Evolutionary conservation across 2,329 filamentous ascomycete species (phyloP).

Genomic region (Ophiostoma quercus): DNA sequence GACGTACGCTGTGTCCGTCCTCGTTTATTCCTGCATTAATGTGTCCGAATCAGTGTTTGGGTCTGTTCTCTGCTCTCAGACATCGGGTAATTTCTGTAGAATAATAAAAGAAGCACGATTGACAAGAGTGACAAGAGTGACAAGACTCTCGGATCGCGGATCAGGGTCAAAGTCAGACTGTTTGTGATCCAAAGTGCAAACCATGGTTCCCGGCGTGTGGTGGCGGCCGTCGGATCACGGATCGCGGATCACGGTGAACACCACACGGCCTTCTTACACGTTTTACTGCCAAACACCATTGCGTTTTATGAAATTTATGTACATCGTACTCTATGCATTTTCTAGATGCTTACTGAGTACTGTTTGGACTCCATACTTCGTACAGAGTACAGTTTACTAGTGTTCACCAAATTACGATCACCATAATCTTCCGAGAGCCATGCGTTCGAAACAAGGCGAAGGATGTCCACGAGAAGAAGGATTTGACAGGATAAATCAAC

Average conservation of each 20-base stretch:
- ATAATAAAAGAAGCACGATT: neutral
- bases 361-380: neutral
- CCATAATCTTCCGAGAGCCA: neutral
- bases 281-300: neutral
- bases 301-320: neutral
- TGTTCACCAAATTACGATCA: neutral
- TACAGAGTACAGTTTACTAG: neutral
- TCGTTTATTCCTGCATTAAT: neutral
- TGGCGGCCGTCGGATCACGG: neutral
- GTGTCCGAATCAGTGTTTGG: neutral
- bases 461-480: neutral
- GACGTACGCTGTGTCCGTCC: neutral
- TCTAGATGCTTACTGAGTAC: neutral
- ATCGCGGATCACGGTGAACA: neutral
- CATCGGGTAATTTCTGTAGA: slow-evolving; percentile 2
- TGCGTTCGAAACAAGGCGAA: neutral
- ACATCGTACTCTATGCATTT: neutral
- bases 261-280: neutral
- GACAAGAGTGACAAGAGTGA: neutral
- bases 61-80: neutral
- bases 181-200: neutral
- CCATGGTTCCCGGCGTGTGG: neutral
- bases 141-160: neutral
- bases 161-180: neutral
- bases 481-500: neutral